A percentile compares a stretch with the other conserved stretches of the same genome.
Evolutionary conservation across 2,329 filamentous ascomycete species (phyloP).

Genomic region (Lasiodiplodia hormozganensis): DNA sequence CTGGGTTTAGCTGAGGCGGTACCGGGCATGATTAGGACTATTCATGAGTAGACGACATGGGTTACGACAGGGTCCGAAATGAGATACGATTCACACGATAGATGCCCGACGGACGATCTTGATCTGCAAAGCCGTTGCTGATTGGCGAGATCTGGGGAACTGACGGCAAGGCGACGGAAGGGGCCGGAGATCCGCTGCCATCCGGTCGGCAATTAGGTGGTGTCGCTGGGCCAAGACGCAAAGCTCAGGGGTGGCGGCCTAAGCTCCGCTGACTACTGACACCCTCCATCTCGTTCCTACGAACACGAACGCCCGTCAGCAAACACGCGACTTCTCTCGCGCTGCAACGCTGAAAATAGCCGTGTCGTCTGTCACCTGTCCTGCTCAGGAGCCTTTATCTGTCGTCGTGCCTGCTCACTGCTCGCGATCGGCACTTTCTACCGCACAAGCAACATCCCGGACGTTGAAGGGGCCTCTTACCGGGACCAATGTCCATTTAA

Average conservation of each 20-base stretch:
- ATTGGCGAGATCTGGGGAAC: conserved; percentile 1
- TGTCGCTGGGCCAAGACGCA: conserved; percentile 2
- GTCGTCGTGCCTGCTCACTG: neutral
- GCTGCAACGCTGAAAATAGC: conserved; percentile 9
- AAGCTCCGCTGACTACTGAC: neutral
- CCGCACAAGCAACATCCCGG: conserved; percentile 1
- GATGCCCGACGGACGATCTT: conserved; percentile 18
- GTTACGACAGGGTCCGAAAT: neutral
- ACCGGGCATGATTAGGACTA: neutral
- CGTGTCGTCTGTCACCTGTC: neutral
- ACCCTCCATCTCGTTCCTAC: neutral
- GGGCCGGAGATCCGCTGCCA: conserved; percentile 7
- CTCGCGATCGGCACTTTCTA: neutral
- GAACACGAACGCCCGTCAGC: conserved; percentile 13
- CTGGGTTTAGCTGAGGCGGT: neutral
- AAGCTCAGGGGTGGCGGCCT: neutral
- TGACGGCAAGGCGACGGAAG: conserved; percentile 1
- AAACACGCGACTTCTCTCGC: neutral
- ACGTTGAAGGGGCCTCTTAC: neutral
- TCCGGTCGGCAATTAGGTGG: neutral
- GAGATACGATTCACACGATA: neutral
- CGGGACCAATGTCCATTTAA: conserved; percentile 16
- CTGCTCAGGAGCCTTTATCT: neutral
- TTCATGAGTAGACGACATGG: conserved; percentile 8
- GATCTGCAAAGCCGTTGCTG: neutral